Conservation (phyloP, 495 filamentous ascomycete genomes). For the Xanthoparmelia taractica region DNA sequence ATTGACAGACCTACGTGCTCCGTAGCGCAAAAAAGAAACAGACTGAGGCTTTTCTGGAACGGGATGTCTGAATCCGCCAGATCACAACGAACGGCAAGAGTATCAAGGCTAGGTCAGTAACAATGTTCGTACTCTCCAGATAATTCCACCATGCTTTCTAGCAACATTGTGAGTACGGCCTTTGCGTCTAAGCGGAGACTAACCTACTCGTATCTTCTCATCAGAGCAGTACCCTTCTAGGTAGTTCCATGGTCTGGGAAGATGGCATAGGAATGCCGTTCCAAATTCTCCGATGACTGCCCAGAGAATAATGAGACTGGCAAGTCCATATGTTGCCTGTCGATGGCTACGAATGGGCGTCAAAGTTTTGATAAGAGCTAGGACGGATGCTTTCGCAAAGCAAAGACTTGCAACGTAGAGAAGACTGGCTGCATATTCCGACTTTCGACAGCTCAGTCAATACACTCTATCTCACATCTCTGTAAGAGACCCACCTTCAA, state of each 20-base stretch:
- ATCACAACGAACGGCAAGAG: constrained; percentile 36
- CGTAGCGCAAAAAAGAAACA: constrained; percentile 33
- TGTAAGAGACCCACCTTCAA: constrained; percentile 1
- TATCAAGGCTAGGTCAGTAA: constrained; percentile 38
- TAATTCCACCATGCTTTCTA: constrained; percentile 32
- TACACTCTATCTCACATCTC: background rate
- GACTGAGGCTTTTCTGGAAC: constrained; percentile 29
- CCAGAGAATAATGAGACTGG: constrained; percentile 1
- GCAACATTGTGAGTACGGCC: constrained; percentile 7
- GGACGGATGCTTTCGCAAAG: constrained; percentile 6
- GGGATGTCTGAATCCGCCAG: constrained; percentile 30
- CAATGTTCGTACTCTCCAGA: constrained; percentile 36
- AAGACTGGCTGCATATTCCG: constrained; percentile 9
- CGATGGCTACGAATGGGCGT: background rate
- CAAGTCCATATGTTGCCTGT: background rate
- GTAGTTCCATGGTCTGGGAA: constrained; percentile 11
- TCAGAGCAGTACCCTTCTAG: background rate
- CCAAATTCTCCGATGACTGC: constrained; percentile 3
- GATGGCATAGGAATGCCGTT: constrained; percentile 6
- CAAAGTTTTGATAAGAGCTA: constrained; percentile 6
- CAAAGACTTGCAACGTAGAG: constrained; percentile 11
- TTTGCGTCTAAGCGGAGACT: background rate
- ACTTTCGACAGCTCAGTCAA: background rate
- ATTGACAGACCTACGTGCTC: constrained; percentile 30
- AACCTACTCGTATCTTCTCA: background rate